Conservation (phyloP, 495 filamentous ascomycete genomes). For the Penicillium samsonianum region DNA sequence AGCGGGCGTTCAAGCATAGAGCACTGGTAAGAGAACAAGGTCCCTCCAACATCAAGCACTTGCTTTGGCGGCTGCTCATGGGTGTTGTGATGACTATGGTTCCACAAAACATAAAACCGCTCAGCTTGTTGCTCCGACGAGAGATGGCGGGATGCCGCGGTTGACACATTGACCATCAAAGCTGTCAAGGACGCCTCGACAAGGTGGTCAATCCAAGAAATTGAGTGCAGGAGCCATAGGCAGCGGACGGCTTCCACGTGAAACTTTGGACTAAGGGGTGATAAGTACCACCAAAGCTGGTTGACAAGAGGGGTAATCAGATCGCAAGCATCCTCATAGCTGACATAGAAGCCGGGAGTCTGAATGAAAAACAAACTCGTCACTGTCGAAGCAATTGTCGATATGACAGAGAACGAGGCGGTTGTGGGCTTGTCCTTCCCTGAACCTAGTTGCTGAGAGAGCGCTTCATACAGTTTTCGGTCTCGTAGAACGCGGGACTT, state of each 20-base stretch:
- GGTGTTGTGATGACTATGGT: conserved; percentile 70
- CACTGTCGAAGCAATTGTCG: conserved; percentile 61
- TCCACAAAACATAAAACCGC: conserved; percentile 75
- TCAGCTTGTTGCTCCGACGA: conserved; percentile 41
- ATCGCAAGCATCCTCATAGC: conserved; percentile 58
- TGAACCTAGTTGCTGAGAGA: conserved; percentile 41
- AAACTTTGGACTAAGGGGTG: conserved; percentile 79
- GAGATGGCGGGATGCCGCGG: conserved; percentile 26
- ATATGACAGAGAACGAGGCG: conserved; percentile 45
- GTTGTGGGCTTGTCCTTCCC: conserved; percentile 31
- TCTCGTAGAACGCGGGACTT: conserved; percentile 54
- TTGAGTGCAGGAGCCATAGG: conserved; percentile 79
- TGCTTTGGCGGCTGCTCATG: conserved; percentile 54
- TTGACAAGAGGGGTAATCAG: conserved; percentile 67
- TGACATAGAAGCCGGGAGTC: conserved; percentile 48
- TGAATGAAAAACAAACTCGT: conserved; percentile 62
- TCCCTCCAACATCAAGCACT: conserved; percentile 44
- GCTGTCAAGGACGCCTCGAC: conserved; percentile 80
- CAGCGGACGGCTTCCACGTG: conserved; percentile 89
- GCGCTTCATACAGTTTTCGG: conserved; percentile 54
- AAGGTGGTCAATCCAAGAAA: conserved; percentile 55
- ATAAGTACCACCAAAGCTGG: conserved; percentile 76
- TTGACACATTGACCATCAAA: conserved; percentile 60
- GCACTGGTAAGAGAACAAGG: conserved; percentile 40
- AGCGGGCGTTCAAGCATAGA: conserved; percentile 80